phyloP scores from a whole-genome alignment of 2,329 filamentous ascomycete genomes.

The Phaeoacremonium minimum region DNA sequence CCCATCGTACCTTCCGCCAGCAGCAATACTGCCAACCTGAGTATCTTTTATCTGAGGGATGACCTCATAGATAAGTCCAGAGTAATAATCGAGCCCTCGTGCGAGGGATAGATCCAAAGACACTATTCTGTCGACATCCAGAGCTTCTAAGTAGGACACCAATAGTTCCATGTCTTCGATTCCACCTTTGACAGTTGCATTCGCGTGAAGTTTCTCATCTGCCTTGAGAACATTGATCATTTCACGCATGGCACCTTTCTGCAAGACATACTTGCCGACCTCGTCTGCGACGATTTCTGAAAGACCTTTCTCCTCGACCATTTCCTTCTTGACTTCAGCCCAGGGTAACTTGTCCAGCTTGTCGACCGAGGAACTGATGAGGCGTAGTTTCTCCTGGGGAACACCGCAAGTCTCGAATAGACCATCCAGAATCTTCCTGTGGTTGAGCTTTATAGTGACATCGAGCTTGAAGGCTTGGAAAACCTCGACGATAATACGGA shows the following conservation, averaged over 20 bases:
- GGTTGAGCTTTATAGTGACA: slow-evolving; percentile 91
- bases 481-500: slow-evolving; percentile 80
- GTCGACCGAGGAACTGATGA: slow-evolving; percentile 90
- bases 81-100: slow-evolving; percentile 84
- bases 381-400: slow-evolving; percentile 77
- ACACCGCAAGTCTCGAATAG: slow-evolving; percentile 91
- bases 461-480: slow-evolving; percentile 72
- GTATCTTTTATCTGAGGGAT: slow-evolving; percentile 6
- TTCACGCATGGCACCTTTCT: slow-evolving; percentile 58
- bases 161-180: slow-evolving; percentile 77
- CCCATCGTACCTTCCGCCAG: slow-evolving; percentile 83
- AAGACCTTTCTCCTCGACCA: slow-evolving; percentile 89
- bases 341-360: slow-evolving; percentile 93
- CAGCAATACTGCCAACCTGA: slow-evolving; percentile 75
- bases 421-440: slow-evolving; percentile 89
- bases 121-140: slow-evolving; percentile 66
- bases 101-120: slow-evolving; percentile 90
- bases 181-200: slow-evolving; percentile 73
- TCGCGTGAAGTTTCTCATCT: slow-evolving; percentile 64
- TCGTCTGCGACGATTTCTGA: slow-evolving; percentile 73
- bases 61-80: slow-evolving; percentile 25
- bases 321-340: slow-evolving; percentile 85
- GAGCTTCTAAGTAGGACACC: slow-evolving; percentile 77
- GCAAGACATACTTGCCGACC: slow-evolving; percentile 80
- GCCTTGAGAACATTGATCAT: no score